Base-by-base conservation (phyloP, 768 basidiomycete genomes). In the Polyporus arcularius region DNA sequence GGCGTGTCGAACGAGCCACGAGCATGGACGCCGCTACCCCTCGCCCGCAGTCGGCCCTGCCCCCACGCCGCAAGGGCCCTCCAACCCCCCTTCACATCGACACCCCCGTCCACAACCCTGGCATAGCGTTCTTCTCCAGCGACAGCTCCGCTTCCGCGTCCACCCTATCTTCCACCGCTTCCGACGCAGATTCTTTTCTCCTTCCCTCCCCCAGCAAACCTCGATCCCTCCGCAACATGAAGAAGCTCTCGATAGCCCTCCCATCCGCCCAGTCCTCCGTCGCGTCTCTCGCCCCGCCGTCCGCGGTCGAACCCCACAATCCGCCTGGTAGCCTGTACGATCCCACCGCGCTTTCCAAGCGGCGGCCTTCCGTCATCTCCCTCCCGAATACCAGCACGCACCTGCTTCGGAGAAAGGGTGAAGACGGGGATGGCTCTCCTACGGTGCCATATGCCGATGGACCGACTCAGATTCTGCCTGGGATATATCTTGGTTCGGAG, bases 401-500 rank as follows among this genome's bases (percentile, higher is more conserved):
- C 48, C 69, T 87, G 26, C 82, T 85, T 63, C 84, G 87, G 68
- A 87, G 81, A 65, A 88, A 85, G 57, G 76, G 76, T 31, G 78
- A 77, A 60, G 89, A 88, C 68, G 87, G 86, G 40, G 76, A 75
- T 49, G 71, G 71, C 21, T 82, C 84, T 0, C 82, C 84, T 9
- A 76, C 85, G 28, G 76, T 82, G 2, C 90, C 94, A 6, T 97
- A 97, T 71, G 70, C 80, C 4, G 81, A 89, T 67, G 94, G 94
- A 15, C 95, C 94, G 47, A 75, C 89, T 14, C 88, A 96, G 74
- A 79, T 97, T 68, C 80, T 96, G 48, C 94, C 94, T 3, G 85
- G 88, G 52, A 79, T 96, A 59, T 96, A 89, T 88, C 85, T 96
- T 10, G 95, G 94, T 64, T 91, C 91, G 57, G 93, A 96, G 73